phyloP scores from a whole-genome alignment of 106 monocot genomes.

The Acorus calamus region DNA sequence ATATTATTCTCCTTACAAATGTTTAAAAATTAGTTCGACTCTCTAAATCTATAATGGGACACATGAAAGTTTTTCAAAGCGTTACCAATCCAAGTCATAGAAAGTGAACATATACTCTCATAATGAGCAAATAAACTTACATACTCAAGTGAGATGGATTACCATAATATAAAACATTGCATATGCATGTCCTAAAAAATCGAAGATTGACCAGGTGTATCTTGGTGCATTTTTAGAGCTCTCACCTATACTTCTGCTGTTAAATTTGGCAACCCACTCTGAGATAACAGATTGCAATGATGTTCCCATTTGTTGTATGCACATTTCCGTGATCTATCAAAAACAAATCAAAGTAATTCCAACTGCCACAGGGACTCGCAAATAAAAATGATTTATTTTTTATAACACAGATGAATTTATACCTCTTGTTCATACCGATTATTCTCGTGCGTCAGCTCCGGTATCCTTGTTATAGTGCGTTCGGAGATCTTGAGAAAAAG shows the following conservation, averaged over 20 bases:
- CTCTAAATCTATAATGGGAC: too few species aligned
- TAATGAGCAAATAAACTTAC: too few species aligned
- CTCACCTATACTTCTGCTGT: conserved; percentile 75
- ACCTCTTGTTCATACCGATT: conserved; percentile 81
- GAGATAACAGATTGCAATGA: conserved; percentile 64
- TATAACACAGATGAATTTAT: conserved; percentile 4
- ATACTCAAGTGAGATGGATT: too few species aligned
- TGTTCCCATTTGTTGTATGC: conserved; percentile 65
- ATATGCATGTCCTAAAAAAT: too few species aligned
- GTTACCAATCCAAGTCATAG: too few species aligned
- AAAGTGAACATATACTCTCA: too few species aligned
- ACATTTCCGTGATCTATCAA: conserved; percentile 68
- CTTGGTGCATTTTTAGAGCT: background rate
- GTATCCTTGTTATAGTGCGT: conserved; percentile 47
- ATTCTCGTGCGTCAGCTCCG: conserved; percentile 63
- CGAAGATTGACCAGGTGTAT: background rate
- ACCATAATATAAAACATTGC: too few species aligned
- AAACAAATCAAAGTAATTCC: background rate
- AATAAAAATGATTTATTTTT: background rate
- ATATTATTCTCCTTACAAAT: too few species aligned
- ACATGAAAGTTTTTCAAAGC: too few species aligned
- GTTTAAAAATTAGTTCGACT: too few species aligned
- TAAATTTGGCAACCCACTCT: conserved; percentile 70
- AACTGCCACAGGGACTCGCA: background rate
- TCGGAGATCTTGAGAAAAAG: conserved; percentile 49